phyloP scores from a whole-genome alignment of 495 filamentous ascomycete genomes.

The Penicillium robsamsonii region DNA sequence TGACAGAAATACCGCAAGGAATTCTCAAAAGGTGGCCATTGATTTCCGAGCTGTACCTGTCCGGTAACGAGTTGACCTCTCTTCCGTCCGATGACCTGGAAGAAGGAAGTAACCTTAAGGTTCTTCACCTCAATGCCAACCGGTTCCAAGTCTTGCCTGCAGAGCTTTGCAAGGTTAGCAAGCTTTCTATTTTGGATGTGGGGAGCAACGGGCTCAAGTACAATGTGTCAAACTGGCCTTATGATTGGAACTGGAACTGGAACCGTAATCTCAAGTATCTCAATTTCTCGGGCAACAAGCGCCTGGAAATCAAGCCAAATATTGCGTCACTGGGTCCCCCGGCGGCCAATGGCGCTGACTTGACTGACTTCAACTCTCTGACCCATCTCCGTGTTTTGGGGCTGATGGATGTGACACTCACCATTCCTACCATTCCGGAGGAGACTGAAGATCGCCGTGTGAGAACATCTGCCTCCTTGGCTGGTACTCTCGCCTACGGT shows the following conservation, averaged over 20 bases:
- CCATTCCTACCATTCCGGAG: conserved; percentile 87
- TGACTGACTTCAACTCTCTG: conserved; percentile 88
- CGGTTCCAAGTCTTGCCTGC: conserved; percentile 96
- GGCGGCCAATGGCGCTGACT: conserved; percentile 60
- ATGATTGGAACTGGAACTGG: conserved; percentile 99
- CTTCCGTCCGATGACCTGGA: conserved; percentile 94
- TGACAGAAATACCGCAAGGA: conserved; percentile 87
- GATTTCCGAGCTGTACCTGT: conserved; percentile 89
- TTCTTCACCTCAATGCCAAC: conserved; percentile 94
- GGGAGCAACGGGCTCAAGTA: conserved; percentile 97
- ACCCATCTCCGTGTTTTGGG: conserved; percentile 85
- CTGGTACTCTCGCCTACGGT: conserved; percentile 84
- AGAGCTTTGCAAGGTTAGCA: conserved; percentile 90
- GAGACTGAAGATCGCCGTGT: conserved; percentile 94
- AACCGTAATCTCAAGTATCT: conserved; percentile 92
- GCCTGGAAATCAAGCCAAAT: conserved; percentile 92
- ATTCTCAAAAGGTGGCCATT: conserved; percentile 83
- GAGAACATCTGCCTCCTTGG: conserved; percentile 87
- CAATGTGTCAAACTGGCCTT: conserved; percentile 98
- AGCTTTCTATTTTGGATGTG: conserved; percentile 86
- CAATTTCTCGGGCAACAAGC: conserved; percentile 95
- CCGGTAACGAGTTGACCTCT: conserved; percentile 88
- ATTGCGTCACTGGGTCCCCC: conserved; percentile 47
- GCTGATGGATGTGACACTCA: conserved; percentile 96
- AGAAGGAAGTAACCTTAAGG: conserved; percentile 77